Evolutionary conservation across 1,284 basidiomycete species (phyloP).

Genomic region (Erythrobasidium hasegawianum): DNA sequence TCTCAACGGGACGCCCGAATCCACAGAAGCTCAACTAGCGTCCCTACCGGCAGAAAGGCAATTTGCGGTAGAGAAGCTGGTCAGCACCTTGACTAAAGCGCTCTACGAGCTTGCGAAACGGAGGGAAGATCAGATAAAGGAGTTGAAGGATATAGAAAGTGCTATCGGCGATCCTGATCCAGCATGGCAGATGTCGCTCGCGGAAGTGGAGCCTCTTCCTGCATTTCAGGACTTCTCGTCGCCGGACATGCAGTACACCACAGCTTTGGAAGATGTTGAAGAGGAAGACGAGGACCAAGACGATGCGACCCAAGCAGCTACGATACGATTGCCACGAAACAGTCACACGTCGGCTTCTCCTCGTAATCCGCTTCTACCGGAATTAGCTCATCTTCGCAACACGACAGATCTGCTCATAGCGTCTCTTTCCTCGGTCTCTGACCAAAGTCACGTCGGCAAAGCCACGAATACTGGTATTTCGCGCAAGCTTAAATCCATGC

Average conservation of each 20-base stretch:
- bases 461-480: constrained; percentile 15
- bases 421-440: background rate
- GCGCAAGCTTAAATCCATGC: constrained; percentile 13
- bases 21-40: too few relatives aligned
- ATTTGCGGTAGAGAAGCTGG: background rate
- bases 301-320: background rate
- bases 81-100: background rate
- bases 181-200: background rate
- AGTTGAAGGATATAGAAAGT: background rate
- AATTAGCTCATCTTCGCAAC: background rate
- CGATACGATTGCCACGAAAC: background rate
- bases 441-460: constrained; percentile 22
- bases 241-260: background rate
- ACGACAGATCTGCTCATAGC: constrained; percentile 8
- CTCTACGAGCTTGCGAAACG: background rate
- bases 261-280: background rate
- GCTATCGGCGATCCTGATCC: background rate
- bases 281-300: background rate
- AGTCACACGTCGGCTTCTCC: background rate
- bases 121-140: constrained; percentile 1
- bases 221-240: background rate
- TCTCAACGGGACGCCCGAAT: too few relatives aligned
- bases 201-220: constrained; percentile 1
- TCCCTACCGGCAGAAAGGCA: background rate
- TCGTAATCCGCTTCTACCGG: background rate